Base-by-base conservation (phyloP, 768 basidiomycete species). In the Trametes maxima region DNA sequence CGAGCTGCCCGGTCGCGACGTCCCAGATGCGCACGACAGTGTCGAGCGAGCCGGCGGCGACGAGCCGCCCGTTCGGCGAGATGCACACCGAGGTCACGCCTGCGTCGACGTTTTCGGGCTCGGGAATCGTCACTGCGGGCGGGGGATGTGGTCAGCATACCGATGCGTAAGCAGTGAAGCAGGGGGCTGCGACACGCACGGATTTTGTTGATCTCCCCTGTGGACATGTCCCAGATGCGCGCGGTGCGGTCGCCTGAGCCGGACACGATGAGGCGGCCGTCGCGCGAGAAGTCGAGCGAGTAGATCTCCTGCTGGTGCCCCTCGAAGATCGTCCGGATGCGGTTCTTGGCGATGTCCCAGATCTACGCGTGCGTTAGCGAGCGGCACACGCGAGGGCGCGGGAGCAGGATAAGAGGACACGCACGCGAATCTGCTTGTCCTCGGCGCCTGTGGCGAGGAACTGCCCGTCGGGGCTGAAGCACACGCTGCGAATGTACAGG, bases 241-340 rank as follows among this genome's bases (percentile, higher is more conserved):
- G 84, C 84, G 0, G 83, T 85, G 71, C 81, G 80, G 74, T 87
- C 92, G 2, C 94, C 94, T 0, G 92, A 94, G 16, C 94, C 95
- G 3, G 92, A 94, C 11, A 95, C 92, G 65, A 96, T 88, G 66
- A 90, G 81, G 5, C 86, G 81, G 7, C 95, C 94, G 67, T 95
- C 91, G n/a, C 80, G 75, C 1, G 92, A 92, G 75, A 95, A 96
- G 73, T 92, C 93, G 64, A 97, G 87, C 1, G 94, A 93, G 75
- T 96, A 96, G 69, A 97, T 94, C 70, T 96, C 95, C 70, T 94
- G 90, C 68, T 86, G 85, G 76, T 97, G 95, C 5, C 95, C 95
- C 65, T 90, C 87, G 68, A 95, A 93, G 11, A 91, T 78, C 64
- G 84, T 87, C 57, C 87, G 84, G 70, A 95, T 92, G 37, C 84